Evolutionary conservation across 2,329 filamentous ascomycete genomes (phyloP).

Genomic region (Lachnellula hyalina): DNA sequence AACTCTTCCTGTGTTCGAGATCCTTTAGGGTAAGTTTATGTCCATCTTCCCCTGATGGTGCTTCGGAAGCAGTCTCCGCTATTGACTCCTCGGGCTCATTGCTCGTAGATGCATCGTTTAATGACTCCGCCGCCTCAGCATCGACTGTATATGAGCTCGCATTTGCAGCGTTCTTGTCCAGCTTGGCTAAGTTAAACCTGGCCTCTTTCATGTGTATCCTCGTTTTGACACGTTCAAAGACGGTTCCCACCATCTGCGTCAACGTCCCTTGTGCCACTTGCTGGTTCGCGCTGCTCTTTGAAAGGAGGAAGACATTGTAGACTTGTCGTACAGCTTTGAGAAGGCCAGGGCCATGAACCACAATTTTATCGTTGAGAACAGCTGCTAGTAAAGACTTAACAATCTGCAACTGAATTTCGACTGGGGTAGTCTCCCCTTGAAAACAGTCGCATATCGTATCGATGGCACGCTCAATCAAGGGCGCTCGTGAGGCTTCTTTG

Average conservation of each 20-base stretch:
- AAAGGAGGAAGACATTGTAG: conserved; percentile 97
- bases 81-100: conserved; percentile 24
- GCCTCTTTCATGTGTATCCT: conserved; percentile 84
- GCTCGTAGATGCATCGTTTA: conserved; percentile 19
- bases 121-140: conserved; percentile 21
- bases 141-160: conserved; percentile 30
- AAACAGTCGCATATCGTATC: conserved; percentile 99
- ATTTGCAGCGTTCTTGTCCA: conserved; percentile 26
- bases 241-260: conserved; percentile 97
- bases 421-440: conserved; percentile 87
- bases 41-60: conserved; percentile 33
- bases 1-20: conserved; percentile 62
- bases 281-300: conserved; percentile 89
- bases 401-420: conserved; percentile 94
- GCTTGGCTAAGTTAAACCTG: conserved; percentile 47
- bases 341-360: conserved; percentile 92
- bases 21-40: conserved; percentile 61
- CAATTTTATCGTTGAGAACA: conserved; percentile 96
- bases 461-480: conserved; percentile 93
- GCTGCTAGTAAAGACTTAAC: conserved; percentile 94
- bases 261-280: conserved; percentile 95
- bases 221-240: conserved; percentile 90
- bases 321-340: conserved; percentile 96
- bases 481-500: conserved; percentile 45
- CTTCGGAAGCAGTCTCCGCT: conserved; percentile 23